These are phyloP conservation scores for Penicillium pulvis DNA, from an alignment of 495 filamentous ascomycete genomes.

Conservation along the genomic window DNA sequence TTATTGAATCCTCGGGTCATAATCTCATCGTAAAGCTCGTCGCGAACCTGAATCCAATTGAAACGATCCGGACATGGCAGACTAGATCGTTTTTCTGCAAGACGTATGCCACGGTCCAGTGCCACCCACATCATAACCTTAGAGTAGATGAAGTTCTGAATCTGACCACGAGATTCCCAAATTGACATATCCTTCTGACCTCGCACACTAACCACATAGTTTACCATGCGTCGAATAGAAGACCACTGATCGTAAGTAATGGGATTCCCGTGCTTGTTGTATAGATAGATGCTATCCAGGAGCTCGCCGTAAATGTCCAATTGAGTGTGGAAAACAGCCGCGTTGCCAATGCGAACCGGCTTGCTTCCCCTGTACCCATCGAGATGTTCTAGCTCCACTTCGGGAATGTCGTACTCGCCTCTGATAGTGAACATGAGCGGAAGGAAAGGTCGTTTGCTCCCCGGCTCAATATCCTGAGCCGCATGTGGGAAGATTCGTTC, in stretches of 20 bases:
- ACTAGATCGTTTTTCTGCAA: constrained; percentile 65
- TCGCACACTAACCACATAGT: constrained; percentile 48
- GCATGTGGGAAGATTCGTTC: constrained; percentile 56
- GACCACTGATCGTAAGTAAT: constrained; percentile 73
- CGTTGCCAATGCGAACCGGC: constrained; percentile 75
- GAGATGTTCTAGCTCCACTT: constrained; percentile 64
- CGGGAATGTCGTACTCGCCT: constrained; percentile 71
- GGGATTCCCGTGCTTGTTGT: constrained; percentile 77
- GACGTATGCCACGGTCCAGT: constrained; percentile 68
- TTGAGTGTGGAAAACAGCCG: constrained; percentile 71
- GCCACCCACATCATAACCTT: constrained; percentile 80
- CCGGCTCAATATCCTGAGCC: constrained; percentile 43
- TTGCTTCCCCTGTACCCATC: constrained; percentile 67
- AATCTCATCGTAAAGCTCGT: constrained; percentile 69
- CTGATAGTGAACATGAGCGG: constrained; percentile 79
- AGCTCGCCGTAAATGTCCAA: constrained; percentile 78
- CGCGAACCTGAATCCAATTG: constrained; percentile 62
- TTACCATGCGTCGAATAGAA: constrained; percentile 58
- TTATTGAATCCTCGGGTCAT: constrained; percentile 70
- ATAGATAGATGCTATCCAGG: constrained; percentile 73
- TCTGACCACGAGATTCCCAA: constrained; percentile 73
- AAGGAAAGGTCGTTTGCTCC: constrained; percentile 45
- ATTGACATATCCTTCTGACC: constrained; percentile 73
- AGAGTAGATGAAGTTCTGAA: constrained; percentile 73
- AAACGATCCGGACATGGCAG: constrained; percentile 68